phyloP scores from a whole-genome alignment of 2,329 filamentous ascomycete genomes.

The Monascus ruber region DNA sequence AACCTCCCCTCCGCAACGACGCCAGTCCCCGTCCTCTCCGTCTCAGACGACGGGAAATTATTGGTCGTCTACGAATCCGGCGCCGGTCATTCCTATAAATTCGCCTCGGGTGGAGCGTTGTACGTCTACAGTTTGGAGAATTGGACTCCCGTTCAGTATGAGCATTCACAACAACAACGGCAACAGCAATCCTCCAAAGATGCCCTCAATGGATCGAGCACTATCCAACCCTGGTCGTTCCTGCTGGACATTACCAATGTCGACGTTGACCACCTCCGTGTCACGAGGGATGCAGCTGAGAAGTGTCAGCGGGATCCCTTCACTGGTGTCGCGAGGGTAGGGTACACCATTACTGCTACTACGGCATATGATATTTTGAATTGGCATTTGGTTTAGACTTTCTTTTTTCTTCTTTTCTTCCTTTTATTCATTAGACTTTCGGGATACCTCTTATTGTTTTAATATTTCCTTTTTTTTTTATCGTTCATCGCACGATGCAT shows the following conservation, averaged over 20 bases:
- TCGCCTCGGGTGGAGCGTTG: slow-evolving; percentile 7
- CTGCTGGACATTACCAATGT: slow-evolving; percentile 7
- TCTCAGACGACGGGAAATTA: slow-evolving; percentile 8
- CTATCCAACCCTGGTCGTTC: slow-evolving; percentile 8
- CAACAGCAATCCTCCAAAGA: too few relatives aligned
- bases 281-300: neutral
- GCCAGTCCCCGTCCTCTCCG: slow-evolving; percentile 3
- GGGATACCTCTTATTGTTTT: too few relatives aligned
- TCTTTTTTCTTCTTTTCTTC: too few relatives aligned
- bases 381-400: slow-evolving; percentile 2
- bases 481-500: too few relatives aligned
- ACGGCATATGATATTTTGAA: slow-evolving; percentile 2
- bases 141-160: neutral
- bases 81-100: slow-evolving; percentile 5
- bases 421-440: too few relatives aligned
- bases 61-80: slow-evolving; percentile 10
- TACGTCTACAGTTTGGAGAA: slow-evolving; percentile 8
- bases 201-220: neutral
- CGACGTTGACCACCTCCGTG: slow-evolving; percentile 5
- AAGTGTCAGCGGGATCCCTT: neutral
- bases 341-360: slow-evolving; percentile 4
- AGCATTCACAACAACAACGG: neutral
- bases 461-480: too few relatives aligned
- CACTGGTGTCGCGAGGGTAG: neutral
- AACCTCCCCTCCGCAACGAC: slow-evolving; percentile 10